Evolutionary conservation across 495 filamentous ascomycete species (phyloP), one percentile per base, ranked within the genome.

Genomic region (Ramalina intermedia): DNA sequence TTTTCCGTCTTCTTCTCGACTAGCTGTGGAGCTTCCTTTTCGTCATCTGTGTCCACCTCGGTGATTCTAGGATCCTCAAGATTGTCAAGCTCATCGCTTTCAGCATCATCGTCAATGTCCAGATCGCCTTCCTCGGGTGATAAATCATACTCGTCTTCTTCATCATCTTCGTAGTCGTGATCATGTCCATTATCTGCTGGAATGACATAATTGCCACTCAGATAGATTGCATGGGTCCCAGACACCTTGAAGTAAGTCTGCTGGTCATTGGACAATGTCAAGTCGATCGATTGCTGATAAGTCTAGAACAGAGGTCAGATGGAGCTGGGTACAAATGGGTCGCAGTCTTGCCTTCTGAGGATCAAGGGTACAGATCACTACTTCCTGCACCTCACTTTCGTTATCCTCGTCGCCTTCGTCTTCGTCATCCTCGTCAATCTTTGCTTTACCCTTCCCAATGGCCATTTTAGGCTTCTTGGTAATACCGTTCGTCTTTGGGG

Each of bases 151-250:
- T 82, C 78, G 29, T 80, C 78, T 8, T 82, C 78, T 8, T 80
- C 75, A 13, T 84, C 81, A 35, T 81, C 78, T 6, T 81, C 78
- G 8, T 80, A 74, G 9, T 84, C 81, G 48, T 72, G 68, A 37
- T 65, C 60, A 46, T 67, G 67, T 44, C 65, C 60, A 41, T 74
- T 72, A 55, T 80, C 73, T 24, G 72, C 61, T 46, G 73, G 67
- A 52, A 83, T 68, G 46, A 96, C 77, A 63, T 94, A 96, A 74
- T 99, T 99, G 57, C 91, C 91, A 45, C 90, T 96, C 27, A 99
- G 75, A 69, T 79, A 88, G 55, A 99, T 71, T 48, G 80, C 75
- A 71, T 95, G 87, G 42, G 86, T 94, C 59, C 91, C 91, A 51
- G 79, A 76, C 54, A 91, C 87, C 61, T 81, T 78, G 75, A 99